phyloP scores from a whole-genome alignment of 768 basidiomycete genomes.

The Agrocybe pediades region DNA sequence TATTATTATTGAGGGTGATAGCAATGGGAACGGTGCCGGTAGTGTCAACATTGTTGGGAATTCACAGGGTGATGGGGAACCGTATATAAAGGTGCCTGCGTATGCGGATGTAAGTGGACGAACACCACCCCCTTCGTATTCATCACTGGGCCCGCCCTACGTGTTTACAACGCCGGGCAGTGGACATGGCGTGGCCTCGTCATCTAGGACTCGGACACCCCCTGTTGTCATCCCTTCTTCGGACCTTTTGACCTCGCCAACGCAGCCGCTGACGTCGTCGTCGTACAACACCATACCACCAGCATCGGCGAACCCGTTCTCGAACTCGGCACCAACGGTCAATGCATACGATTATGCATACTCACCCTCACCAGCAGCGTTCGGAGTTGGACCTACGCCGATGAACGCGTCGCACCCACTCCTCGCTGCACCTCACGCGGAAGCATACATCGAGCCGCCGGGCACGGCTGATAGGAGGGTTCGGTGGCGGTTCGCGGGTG shows the following conservation, averaged over 20 bases:
- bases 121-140: slow-evolving; percentile 20
- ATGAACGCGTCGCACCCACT: slow-evolving; percentile 15
- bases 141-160: slow-evolving; percentile 4
- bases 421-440: slow-evolving; percentile 26
- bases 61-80: background rate
- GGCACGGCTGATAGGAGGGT: slow-evolving; percentile 37
- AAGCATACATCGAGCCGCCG: slow-evolving; percentile 38
- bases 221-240: background rate
- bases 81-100: slow-evolving; percentile 2
- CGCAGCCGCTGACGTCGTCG: background rate
- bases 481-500: slow-evolving; percentile 36
- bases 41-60: no score
- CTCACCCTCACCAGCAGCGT: slow-evolving; percentile 8
- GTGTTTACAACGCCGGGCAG: no score
- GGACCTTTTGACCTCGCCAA: background rate
- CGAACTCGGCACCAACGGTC: slow-evolving; percentile 1
- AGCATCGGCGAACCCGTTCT: slow-evolving; percentile 2
- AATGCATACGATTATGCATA: slow-evolving; percentile 8
- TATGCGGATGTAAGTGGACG: slow-evolving; percentile 1
- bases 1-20: background rate
- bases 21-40: no score
- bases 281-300: background rate
- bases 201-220: background rate
- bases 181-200: background rate
- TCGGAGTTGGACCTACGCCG: slow-evolving; percentile 27